Percentiles rank a stretch among this genome's conserved stretches.
phyloP scores from a whole-genome alignment of 257 asterid species.

The Sherardia arvensis region DNA sequence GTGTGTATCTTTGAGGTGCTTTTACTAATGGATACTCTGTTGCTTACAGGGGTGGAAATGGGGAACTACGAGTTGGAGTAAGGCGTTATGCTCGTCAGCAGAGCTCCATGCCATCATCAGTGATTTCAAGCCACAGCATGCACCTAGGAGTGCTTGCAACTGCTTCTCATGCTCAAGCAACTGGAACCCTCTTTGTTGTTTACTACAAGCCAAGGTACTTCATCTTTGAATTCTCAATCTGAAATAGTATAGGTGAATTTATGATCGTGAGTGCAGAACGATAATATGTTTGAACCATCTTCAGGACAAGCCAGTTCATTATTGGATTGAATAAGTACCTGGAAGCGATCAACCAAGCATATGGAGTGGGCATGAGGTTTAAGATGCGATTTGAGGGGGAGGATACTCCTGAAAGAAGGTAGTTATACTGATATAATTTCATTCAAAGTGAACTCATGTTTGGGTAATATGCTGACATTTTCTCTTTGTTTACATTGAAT shows the following conservation, averaged over 20 bases:
- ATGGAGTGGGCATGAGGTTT: slow-evolving; percentile 47
- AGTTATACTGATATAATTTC: background rate
- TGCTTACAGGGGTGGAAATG: slow-evolving; percentile 32
- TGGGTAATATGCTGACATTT: background rate
- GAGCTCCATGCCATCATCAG: slow-evolving; percentile 40
- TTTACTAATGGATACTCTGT: background rate
- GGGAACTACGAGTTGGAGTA: slow-evolving; percentile 45
- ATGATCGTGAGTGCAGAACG: background rate
- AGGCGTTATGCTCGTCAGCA: slow-evolving; percentile 33
- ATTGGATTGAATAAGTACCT: slow-evolving; percentile 37
- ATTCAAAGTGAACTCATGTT: background rate
- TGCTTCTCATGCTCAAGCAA: slow-evolving; percentile 43
- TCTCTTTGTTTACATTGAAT: background rate
- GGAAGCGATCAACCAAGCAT: slow-evolving; percentile 29
- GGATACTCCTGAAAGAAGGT: slow-evolving; percentile 48
- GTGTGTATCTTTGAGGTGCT: background rate
- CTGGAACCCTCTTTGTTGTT: slow-evolving; percentile 34
- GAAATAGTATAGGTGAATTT: background rate
- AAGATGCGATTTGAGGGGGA: slow-evolving; percentile 50
- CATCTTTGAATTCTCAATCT: background rate
- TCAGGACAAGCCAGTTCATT: slow-evolving; percentile 42
- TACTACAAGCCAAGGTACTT: slow-evolving; percentile 42
- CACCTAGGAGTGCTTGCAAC: slow-evolving; percentile 55
- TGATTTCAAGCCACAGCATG: slow-evolving; percentile 59
- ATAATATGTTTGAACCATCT: background rate